These are phyloP conservation scores for Amphirosellinia nigrospora DNA, from an alignment of 495 filamentous ascomycete genomes.

Conservation along the genomic window DNA sequence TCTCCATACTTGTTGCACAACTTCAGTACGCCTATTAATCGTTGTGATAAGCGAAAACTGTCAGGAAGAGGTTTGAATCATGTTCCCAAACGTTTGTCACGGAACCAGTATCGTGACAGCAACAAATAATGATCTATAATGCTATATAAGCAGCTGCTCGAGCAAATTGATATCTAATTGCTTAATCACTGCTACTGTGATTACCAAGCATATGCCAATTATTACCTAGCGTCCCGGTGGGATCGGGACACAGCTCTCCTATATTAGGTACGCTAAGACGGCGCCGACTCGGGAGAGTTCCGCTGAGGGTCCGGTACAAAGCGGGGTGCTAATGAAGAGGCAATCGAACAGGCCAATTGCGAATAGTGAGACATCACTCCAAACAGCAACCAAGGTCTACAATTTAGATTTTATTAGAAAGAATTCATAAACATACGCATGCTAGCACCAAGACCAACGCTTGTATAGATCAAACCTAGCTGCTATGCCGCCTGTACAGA, in stretches of 20 bases:
- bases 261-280: not conserved
- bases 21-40: too few relatives aligned
- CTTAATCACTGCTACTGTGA: conserved; percentile 3
- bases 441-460: not conserved
- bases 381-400: not conserved
- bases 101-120: not conserved
- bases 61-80: not conserved
- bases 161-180: not conserved
- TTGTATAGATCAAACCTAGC: not conserved
- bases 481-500: conserved; percentile 10
- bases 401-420: not conserved
- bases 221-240: conserved; percentile 1
- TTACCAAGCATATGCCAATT: conserved; percentile 4
- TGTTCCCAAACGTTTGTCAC: not conserved
- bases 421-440: not conserved
- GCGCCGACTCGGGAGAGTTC: not conserved
- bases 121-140: not conserved
- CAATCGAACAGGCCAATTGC: not conserved
- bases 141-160: not conserved
- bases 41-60: not conserved
- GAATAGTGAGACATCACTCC: not conserved
- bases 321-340: not conserved
- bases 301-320: not conserved
- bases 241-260: too few relatives aligned
- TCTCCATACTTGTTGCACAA: not conserved